Percentiles rank a stretch among this genome's conserved stretches.
phyloP scores from a whole-genome alignment of 805 yeast genomes.

The Clavispora santaluciae region DNA sequence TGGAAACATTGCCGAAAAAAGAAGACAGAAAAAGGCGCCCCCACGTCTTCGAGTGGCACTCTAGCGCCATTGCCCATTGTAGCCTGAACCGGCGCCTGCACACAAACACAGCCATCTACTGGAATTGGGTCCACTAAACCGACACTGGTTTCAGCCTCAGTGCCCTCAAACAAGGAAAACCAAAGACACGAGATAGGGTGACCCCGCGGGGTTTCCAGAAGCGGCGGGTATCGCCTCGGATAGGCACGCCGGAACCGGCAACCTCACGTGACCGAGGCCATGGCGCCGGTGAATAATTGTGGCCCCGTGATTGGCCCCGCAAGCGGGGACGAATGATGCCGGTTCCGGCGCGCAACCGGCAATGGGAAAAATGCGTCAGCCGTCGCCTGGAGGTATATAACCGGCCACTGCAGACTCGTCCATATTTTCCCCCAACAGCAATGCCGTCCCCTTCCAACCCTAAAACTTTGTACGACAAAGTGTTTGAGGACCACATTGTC shows the following conservation, averaged over 20 bases:
- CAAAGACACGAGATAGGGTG: too few relatives aligned
- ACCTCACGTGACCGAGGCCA: not conserved
- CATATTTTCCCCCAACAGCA: not conserved
- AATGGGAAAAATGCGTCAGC: not conserved
- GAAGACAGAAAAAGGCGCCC: too few relatives aligned
- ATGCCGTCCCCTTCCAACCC: constrained; percentile 12
- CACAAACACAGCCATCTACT: too few relatives aligned
- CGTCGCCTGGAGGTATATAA: not conserved
- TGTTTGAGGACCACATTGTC: constrained; percentile 90
- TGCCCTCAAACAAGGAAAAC: too few relatives aligned
- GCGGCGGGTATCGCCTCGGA: too few relatives aligned
- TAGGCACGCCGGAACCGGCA: constrained; percentile 2
- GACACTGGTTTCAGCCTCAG: too few relatives aligned
- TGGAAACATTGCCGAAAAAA: too few relatives aligned
- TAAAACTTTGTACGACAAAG: constrained; percentile 87
- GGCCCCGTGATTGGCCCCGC: not conserved
- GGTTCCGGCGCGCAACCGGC: constrained; percentile 16
- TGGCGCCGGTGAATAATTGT: not conserved
- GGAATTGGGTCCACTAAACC: too few relatives aligned
- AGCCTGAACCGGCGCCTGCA: too few relatives aligned
- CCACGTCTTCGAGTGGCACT: too few relatives aligned
- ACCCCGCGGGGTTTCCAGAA: too few relatives aligned
- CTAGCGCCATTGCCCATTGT: too few relatives aligned
- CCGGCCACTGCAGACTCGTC: not conserved
- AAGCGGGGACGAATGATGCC: constrained; percentile 13